Percentiles rank a stretch among this genome's conserved stretches.
Conservation (phyloP, 441 rosid species). For the Bocquillonia castaneifolia region DNA sequence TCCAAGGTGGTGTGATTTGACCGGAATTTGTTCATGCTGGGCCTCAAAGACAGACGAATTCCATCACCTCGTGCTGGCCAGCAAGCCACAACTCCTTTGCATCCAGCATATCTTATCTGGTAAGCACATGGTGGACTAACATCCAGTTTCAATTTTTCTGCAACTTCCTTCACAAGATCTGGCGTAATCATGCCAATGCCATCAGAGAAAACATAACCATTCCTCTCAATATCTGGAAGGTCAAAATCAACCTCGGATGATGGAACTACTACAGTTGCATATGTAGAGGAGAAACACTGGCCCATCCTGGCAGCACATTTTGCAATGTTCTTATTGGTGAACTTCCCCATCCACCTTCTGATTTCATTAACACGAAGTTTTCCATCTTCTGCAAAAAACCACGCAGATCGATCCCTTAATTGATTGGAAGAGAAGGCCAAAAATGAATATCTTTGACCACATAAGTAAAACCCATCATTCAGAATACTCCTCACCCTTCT, state of each 20-base stretch:
- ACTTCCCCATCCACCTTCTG: slow-evolving; percentile 80
- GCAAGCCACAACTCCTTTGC: slow-evolving; percentile 89
- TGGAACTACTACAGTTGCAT: slow-evolving; percentile 77
- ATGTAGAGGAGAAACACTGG: slow-evolving; percentile 88
- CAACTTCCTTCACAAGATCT: slow-evolving; percentile 75
- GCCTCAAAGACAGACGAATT: slow-evolving; percentile 56
- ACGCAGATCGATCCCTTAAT: slow-evolving; percentile 83
- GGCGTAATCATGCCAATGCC: slow-evolving; percentile 84
- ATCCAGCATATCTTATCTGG: slow-evolving; percentile 93
- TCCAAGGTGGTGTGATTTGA: slow-evolving; percentile 68
- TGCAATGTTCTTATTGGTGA: slow-evolving; percentile 52
- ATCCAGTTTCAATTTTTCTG: slow-evolving; percentile 60
- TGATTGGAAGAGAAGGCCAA: slow-evolving; percentile 94
- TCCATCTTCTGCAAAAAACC: slow-evolving; percentile 83
- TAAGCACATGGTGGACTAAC: slow-evolving; percentile 60
- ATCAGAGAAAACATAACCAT: slow-evolving; percentile 67
- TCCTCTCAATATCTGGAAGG: slow-evolving; percentile 61
- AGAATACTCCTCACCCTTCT: slow-evolving; percentile 65
- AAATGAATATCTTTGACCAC: slow-evolving; percentile 76
- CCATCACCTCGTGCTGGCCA: slow-evolving; percentile 73
- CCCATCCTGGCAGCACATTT: slow-evolving; percentile 99
- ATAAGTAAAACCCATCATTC: slow-evolving; percentile 63
- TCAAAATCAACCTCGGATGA: slow-evolving; percentile 32
- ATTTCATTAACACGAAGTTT: slow-evolving; percentile 39
- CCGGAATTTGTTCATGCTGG: slow-evolving; percentile 68